These are phyloP conservation scores for Quercus gilva DNA, from an alignment of 306 rosid genomes.

Conservation along the genomic window DNA sequence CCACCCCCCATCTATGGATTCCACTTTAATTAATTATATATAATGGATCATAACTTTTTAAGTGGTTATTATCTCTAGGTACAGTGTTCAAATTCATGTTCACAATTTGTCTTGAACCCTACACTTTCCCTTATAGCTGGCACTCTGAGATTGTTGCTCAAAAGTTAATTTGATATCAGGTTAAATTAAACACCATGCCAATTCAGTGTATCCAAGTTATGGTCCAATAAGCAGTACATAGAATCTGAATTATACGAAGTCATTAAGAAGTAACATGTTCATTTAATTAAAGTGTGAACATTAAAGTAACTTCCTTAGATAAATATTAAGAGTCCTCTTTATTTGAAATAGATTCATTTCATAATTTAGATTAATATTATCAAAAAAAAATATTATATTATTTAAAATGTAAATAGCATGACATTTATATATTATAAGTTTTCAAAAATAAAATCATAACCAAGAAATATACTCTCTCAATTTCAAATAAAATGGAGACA, in stretches of 20 bases:
- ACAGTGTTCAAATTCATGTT: neutral
- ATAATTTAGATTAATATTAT: no score
- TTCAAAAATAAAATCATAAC: no score
- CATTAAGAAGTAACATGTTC: neutral
- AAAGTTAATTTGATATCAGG: constrained; percentile 2
- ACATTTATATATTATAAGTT: no score
- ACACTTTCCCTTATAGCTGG: constrained; percentile 26
- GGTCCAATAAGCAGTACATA: neutral
- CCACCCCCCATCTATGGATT: neutral
- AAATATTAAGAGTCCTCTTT: no score
- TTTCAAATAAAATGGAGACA: no score
- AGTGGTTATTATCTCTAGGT: constrained; percentile 31
- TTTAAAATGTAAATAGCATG: no score
- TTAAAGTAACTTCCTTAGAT: neutral
- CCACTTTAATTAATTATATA: neutral
- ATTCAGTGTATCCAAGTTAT: constrained; percentile 21
- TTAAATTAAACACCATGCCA: neutral
- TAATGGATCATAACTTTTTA: neutral
- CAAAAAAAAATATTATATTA: no score
- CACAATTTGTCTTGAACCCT: constrained; percentile 3
- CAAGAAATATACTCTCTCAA: no score
- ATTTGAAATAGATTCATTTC: no score
- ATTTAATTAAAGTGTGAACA: no score
- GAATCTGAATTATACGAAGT: neutral
- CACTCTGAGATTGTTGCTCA: constrained; percentile 17